These are phyloP conservation scores for Wallacemonas sp. DNA, from an alignment of 208 protist genomes.

Conservation along the genomic window DNA sequence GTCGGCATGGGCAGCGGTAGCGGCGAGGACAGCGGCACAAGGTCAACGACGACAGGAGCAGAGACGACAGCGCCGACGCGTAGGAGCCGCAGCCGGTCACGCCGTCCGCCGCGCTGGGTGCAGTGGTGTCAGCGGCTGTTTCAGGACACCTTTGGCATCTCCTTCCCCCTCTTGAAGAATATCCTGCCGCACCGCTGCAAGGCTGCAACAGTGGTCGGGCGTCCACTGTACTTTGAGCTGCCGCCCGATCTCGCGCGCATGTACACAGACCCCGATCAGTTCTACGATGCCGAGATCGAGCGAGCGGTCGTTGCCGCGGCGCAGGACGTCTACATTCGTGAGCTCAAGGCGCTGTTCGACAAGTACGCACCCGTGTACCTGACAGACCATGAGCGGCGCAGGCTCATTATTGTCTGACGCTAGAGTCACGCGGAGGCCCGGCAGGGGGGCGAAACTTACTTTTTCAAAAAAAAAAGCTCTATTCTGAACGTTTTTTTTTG, in stretches of 20 bases:
- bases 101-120: slow-evolving; percentile 19
- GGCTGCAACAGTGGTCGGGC: slow-evolving; percentile 50
- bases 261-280: slow-evolving; percentile 27
- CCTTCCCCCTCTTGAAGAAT: slow-evolving; percentile 55
- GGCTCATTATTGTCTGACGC: slow-evolving; percentile 25
- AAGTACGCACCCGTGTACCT: slow-evolving; percentile 41
- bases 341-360: slow-evolving; percentile 43
- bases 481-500: background rate
- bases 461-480: background rate
- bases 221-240: slow-evolving; percentile 43
- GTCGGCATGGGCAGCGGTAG: no score
- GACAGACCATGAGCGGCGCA: slow-evolving; percentile 25
- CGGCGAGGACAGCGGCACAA: no score
- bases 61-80: background rate
- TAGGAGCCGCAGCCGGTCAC: no score
- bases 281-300: slow-evolving; percentile 35
- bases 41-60: background rate
- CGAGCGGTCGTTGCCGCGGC: slow-evolving; percentile 27
- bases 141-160: slow-evolving; percentile 51
- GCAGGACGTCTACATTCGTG: slow-evolving; percentile 36
- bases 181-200: slow-evolving; percentile 39
- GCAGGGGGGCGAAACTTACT: no score
- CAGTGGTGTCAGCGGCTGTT: slow-evolving; percentile 33
- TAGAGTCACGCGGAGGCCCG: no score
- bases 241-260: slow-evolving; percentile 30